Conservation (phyloP, 306 rosid genomes). For the Trifolium repens region DNA sequence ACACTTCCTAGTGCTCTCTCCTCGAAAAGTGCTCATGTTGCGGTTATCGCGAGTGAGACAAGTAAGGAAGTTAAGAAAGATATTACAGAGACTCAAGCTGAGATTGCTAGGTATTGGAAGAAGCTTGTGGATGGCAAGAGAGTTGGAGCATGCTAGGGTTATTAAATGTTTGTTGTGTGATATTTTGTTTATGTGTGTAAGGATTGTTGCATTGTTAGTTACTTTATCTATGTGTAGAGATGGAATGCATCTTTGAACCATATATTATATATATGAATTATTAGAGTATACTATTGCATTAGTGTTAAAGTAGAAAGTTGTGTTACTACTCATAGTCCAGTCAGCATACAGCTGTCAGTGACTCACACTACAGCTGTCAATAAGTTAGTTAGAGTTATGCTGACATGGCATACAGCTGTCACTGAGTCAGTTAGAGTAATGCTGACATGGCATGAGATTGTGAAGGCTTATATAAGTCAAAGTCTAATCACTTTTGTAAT, state of each 20-base stretch:
- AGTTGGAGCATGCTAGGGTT: conserved; percentile 69
- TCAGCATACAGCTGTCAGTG: too few species aligned
- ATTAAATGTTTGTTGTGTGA: conserved; percentile 2
- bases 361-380: too few species aligned
- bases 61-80: conserved; percentile 50
- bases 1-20: conserved; percentile 43
- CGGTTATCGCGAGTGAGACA: conserved; percentile 47
- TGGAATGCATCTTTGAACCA: not conserved
- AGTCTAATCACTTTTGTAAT: too few species aligned
- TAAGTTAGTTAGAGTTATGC: too few species aligned
- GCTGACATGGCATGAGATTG: too few species aligned
- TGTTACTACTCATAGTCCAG: too few species aligned
- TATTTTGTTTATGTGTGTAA: conserved; percentile 2
- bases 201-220: conserved; percentile 1
- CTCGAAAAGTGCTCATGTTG: conserved; percentile 54
- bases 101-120: conserved; percentile 62
- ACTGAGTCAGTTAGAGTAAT: too few species aligned
- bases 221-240: not conserved
- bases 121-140: conserved; percentile 52
- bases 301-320: too few species aligned
- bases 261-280: not conserved
- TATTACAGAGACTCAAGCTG: conserved; percentile 48
- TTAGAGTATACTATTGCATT: too few species aligned
- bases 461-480: too few species aligned
- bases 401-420: too few species aligned